Evolutionary conservation across 495 filamentous ascomycete genomes (phyloP), one percentile per base, ranked within the genome.

Genomic region (Hypoxylon crocopeplum): DNA sequence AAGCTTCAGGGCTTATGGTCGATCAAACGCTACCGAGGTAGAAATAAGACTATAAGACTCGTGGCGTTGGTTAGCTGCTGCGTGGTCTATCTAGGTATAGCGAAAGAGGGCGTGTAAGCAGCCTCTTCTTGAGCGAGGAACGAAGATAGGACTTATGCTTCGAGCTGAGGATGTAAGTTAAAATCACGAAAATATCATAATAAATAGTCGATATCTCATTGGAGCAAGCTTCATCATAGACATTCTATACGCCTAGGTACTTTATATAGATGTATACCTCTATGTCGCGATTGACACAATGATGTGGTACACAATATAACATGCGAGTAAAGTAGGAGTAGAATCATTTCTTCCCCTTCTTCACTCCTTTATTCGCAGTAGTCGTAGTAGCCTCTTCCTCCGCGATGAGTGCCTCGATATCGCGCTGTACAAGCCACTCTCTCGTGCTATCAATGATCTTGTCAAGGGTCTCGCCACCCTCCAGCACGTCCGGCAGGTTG

Each of bases 381-480:
- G 56, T 56, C 6, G 69, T 60, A 20, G 62, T 62, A 12, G 72
- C 75, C 49, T 78, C 75, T 53, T 82, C 80, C 11, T 80, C 76
- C 6, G 76, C 77, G 12, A 82, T 72, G 68, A 96, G 66, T 12
- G 72, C 80, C 71, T 91, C 83, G 16, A 97, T 83, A 40, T 98
- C 94, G 17, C 78, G 79, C 59, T 91, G 86, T 51, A 80, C 78
- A 48, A 94, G 76, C 94, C 94, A 97, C 5, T 76, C 79, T 56
- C 83, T 85, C 21, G 93, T 88, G 61, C 89, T 93, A 16, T 90
- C 85, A 75, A 98, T 91, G 19, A 97, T 72, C 56, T 79, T 86
- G 29, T 90, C 90, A 37, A 98, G 67, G 0, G 77, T 82, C 48
- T 86, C 80, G 10, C 88, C 87, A 10, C 90, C 90, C 33, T 81